Percentiles rank a stretch among this genome's conserved stretches.
Conservation (phyloP, 257 asterid genomes). For the Pogostemon cablin region DNA sequence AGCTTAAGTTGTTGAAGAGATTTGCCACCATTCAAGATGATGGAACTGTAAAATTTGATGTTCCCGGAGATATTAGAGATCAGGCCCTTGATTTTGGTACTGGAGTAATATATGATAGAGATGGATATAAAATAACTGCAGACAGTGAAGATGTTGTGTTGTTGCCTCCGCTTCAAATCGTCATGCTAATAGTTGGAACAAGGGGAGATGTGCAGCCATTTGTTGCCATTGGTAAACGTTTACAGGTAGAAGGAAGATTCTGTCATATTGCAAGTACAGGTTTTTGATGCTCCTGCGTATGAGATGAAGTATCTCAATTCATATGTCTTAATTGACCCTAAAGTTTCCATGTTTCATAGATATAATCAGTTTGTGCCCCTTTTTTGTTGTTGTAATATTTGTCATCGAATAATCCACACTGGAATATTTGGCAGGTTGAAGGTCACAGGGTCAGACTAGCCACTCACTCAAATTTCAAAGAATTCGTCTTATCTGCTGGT, state of each 20-base stretch:
- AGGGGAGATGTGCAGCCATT: slow-evolving; percentile 95
- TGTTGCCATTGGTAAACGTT: slow-evolving; percentile 79
- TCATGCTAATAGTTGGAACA: slow-evolving; percentile 90
- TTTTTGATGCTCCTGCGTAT: background rate
- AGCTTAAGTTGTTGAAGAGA: slow-evolving; percentile 68
- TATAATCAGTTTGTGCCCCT: slow-evolving; percentile 8
- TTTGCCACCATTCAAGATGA: slow-evolving; percentile 65
- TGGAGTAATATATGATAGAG: slow-evolving; percentile 43
- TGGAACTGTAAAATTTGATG: slow-evolving; percentile 80
- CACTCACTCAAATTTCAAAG: slow-evolving; percentile 80
- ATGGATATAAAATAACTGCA: slow-evolving; percentile 34
- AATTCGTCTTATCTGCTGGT: slow-evolving; percentile 76
- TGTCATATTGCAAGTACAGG: background rate
- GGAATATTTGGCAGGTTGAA: slow-evolving; percentile 59
- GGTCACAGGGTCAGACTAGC: slow-evolving; percentile 94
- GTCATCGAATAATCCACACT: slow-evolving; percentile 17
- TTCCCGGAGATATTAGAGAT: slow-evolving; percentile 62
- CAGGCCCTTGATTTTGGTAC: slow-evolving; percentile 52
- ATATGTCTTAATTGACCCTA: background rate
- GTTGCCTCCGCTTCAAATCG: slow-evolving; percentile 77
- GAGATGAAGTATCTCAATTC: background rate
- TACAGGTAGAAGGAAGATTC: slow-evolving; percentile 53
- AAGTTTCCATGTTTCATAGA: background rate
- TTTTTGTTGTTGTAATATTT: slow-evolving; percentile 16
- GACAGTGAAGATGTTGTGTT: slow-evolving; percentile 42